Evolutionary conservation across 176 grass and related monocot genomes (phyloP).

Genomic region (Hordeum vulgare): DNA sequence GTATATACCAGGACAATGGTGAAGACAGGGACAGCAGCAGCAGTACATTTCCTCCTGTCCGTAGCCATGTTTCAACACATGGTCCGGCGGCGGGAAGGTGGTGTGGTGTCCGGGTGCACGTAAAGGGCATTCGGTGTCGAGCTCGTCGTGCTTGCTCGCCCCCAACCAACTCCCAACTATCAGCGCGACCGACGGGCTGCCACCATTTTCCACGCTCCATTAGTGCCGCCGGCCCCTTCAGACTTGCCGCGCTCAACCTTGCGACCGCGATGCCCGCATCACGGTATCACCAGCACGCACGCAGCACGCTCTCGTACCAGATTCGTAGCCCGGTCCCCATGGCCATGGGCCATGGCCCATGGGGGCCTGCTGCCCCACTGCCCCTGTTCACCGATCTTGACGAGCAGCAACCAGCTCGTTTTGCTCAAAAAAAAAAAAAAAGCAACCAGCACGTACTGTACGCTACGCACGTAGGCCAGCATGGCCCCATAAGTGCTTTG

Average conservation of each 20-base stretch:
- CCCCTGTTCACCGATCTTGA: background rate
- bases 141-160: background rate
- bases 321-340: background rate
- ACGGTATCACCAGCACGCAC: background rate
- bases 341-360: too few species aligned
- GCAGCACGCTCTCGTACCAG: background rate
- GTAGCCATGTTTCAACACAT: background rate
- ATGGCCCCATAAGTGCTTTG: background rate
- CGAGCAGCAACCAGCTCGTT: background rate
- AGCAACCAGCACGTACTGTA: background rate
- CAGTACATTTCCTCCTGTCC: background rate
- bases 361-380: too few species aligned
- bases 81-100: background rate
- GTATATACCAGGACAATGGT: background rate
- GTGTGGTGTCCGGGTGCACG: background rate
- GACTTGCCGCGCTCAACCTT: background rate
- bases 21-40: background rate
- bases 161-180: conserved; percentile 40
- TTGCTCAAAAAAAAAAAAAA: too few species aligned
- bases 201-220: conserved; percentile 26
- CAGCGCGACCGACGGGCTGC: conserved; percentile 3
- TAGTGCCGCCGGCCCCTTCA: background rate
- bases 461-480: background rate
- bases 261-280: background rate
- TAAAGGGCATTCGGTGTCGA: background rate